These are phyloP conservation scores for Plasmodium cynomolgi DNA, from an alignment of 169 alveolate species.

Conservation along the genomic window DNA sequence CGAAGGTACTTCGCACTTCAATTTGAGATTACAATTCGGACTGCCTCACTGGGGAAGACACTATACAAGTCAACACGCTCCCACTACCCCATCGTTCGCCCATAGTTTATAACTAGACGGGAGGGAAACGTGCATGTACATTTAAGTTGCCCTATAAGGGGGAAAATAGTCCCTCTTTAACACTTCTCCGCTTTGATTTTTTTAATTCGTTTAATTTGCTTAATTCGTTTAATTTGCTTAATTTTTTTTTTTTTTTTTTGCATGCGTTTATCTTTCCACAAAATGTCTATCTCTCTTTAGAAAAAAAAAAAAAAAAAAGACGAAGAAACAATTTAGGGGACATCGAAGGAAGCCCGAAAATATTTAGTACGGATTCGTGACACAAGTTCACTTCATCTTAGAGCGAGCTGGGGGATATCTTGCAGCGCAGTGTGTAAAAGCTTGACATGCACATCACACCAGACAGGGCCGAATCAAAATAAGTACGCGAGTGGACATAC, in stretches of 20 bases:
- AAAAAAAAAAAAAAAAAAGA: background rate
- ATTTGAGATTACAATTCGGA: background rate
- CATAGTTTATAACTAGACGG: background rate
- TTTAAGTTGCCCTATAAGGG: background rate
- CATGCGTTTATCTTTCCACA: background rate
- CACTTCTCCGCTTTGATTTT: background rate
- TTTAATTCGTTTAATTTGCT: background rate
- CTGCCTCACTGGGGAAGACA: background rate
- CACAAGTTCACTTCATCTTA: background rate
- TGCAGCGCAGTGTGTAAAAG: background rate
- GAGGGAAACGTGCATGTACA: background rate
- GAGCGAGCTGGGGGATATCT: background rate
- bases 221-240: background rate
- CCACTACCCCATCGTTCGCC: background rate
- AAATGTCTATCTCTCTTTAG: background rate
- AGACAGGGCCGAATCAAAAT: background rate
- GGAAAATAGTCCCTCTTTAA: background rate
- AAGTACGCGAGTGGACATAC: background rate
- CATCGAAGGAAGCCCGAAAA: background rate
- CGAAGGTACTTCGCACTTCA: background rate
- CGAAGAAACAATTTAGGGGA: conserved; percentile 4
- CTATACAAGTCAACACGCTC: background rate
- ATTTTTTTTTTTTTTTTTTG: background rate
- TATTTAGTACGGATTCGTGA: background rate
- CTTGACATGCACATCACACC: background rate